phyloP scores from a whole-genome alignment of 2,329 filamentous ascomycete genomes.

The Rutstroemia sp. region DNA sequence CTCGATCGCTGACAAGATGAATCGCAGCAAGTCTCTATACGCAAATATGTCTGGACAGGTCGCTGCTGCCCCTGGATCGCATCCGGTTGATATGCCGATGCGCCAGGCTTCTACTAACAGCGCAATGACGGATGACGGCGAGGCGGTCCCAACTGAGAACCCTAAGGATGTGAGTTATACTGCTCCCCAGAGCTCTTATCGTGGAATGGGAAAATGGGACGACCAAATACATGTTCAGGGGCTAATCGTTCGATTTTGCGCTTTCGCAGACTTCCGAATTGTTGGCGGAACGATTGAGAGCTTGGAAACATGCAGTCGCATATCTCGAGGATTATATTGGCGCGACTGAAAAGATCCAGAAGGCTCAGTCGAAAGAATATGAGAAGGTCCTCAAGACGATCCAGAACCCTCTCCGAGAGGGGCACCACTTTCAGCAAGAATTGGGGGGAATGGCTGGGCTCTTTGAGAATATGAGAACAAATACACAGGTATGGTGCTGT shows the following conservation, averaged over 20 bases:
- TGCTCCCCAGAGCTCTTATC: conserved; percentile 6
- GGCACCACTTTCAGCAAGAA: conserved; percentile 85
- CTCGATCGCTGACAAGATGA: conserved; percentile 8
- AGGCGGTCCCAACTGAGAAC: conserved; percentile 25
- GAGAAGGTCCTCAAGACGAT: conserved; percentile 93
- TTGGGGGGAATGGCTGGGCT: conserved; percentile 82
- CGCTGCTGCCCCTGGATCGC: conserved; percentile 20
- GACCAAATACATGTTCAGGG: background rate
- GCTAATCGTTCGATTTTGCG: background rate
- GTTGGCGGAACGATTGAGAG: conserved; percentile 78
- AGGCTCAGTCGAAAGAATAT: conserved; percentile 84
- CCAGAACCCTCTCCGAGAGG: conserved; percentile 76
- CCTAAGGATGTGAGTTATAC: conserved; percentile 25
- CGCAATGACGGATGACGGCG: conserved; percentile 25
- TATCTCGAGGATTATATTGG: conserved; percentile 87
- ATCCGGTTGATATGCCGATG: conserved; percentile 22
- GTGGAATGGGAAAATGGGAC: too few relatives aligned
- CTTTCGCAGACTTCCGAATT: conserved; percentile 66
- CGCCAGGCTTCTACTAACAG: conserved; percentile 22
- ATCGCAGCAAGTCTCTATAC: conserved; percentile 17
- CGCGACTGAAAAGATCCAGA: conserved; percentile 80
- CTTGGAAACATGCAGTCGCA: conserved; percentile 90
- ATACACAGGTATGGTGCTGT: conserved; percentile 59
- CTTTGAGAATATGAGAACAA: conserved; percentile 89
- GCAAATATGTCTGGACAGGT: conserved; percentile 21